Evolutionary conservation across 2,329 filamentous ascomycete species (phyloP), one percentile per base, ranked within the genome.

Genomic region (Trichoderma sp.): DNA sequence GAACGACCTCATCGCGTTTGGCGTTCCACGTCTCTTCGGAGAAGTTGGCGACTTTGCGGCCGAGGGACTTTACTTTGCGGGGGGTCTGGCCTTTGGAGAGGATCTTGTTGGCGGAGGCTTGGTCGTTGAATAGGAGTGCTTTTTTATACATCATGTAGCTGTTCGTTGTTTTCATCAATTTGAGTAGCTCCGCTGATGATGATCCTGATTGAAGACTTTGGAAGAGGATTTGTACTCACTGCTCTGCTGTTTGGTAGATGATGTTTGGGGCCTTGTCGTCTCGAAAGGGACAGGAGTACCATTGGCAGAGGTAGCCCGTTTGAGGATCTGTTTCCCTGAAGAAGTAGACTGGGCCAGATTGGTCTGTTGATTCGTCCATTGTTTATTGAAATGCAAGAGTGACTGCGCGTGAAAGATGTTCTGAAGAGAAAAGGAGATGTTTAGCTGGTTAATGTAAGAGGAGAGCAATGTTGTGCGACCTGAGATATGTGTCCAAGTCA

Each of bases 251-350:
- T n/a, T 74, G 73, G 70, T 82, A 85, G 14, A 78, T 73, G 44
- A 75, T 75, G 6, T 69, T 68, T 3, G 72, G 69, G 56, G 75
- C 73, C 3, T 72, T 64, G 5, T 77, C 76, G 60, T 79, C 77
- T 44, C 64, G 76, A 70, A 88, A 89, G 2, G 79, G 74, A 19
- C 77, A 80, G 58, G 76, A 70, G 71, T 85, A 87, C 86, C 86
- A 90, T 75, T 90, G 87, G 0, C 82, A 86, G n/a, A 90, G 78
- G 74, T 81, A 88, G 47, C 85, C 85, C 39, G 81, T 77, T 3
- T 75, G 72, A 1, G 75, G 68, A 64, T 85, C 79, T 15, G 77
- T 78, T 52, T 81, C 80, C 28, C 77, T 75, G 80, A 79, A 84
- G 71, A 84, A 84, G 73, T 78, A 84, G n/a, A 81, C 60, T 7